These are phyloP conservation scores for Hygrophoropsis aurantiaca DNA, from an alignment of 768 basidiomycete genomes.

Conservation along the genomic window DNA sequence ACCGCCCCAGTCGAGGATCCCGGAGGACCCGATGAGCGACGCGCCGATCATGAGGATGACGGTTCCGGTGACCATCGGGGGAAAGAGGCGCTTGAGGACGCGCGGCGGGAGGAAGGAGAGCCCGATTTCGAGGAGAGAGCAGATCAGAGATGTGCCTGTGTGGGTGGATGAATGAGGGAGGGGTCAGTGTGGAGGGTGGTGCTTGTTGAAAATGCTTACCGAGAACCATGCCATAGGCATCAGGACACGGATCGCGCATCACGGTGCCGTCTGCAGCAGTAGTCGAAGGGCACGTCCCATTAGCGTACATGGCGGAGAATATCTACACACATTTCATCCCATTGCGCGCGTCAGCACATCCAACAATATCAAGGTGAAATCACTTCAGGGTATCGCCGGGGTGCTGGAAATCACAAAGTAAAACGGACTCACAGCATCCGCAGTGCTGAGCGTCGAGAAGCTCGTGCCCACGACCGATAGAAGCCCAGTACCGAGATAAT, in stretches of 20 bases:
- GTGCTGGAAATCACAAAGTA: no score
- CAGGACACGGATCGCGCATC: slow-evolving; percentile 64
- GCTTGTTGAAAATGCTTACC: slow-evolving; percentile 39
- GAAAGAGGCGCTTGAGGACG: slow-evolving; percentile 66
- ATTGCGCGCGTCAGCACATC: neutral
- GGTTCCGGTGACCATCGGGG: slow-evolving; percentile 79
- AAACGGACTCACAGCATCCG: slow-evolving; percentile 50
- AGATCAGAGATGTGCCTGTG: slow-evolving; percentile 72
- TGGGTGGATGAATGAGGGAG: neutral
- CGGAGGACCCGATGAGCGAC: slow-evolving; percentile 71
- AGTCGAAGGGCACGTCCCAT: slow-evolving; percentile 73
- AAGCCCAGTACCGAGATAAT: slow-evolving; percentile 78
- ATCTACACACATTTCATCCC: no score
- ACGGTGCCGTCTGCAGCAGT: slow-evolving; percentile 57
- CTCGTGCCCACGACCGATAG: slow-evolving; percentile 81
- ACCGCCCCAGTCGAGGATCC: slow-evolving; percentile 81
- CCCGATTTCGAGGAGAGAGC: slow-evolving; percentile 78
- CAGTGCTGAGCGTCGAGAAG: slow-evolving; percentile 77
- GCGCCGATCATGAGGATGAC: slow-evolving; percentile 82
- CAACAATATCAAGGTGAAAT: neutral
- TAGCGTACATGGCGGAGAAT: slow-evolving; percentile 72
- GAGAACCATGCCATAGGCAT: slow-evolving; percentile 77
- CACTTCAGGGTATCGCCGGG: neutral
- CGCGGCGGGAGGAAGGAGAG: slow-evolving; percentile 73
- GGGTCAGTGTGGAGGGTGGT: no score